Percentiles rank a stretch among this genome's conserved stretches.
Evolutionary conservation across 345 rosid species (phyloP).

Genomic region (Salix udensis): DNA sequence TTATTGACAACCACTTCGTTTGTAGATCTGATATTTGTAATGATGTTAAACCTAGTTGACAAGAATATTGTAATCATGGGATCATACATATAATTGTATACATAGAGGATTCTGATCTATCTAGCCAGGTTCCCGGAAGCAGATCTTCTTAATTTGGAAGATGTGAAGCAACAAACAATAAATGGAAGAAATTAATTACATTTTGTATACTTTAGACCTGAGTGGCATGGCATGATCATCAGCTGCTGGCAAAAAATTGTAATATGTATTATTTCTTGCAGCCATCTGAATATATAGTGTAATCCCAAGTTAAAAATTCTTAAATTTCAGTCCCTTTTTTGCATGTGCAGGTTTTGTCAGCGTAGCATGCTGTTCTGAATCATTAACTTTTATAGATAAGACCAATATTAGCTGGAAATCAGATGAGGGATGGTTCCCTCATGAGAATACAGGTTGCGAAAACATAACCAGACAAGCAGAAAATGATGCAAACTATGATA

Average conservation of each 20-base stretch:
- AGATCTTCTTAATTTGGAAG: background rate
- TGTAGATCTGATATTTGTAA: background rate
- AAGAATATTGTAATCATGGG: background rate
- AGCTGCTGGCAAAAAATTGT: background rate
- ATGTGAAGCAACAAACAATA: background rate
- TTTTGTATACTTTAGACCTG: background rate
- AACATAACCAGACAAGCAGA: slow-evolving; percentile 14
- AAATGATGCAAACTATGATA: slow-evolving; percentile 17
- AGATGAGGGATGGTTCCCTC: slow-evolving; percentile 39
- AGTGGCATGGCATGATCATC: background rate
- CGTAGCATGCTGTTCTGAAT: slow-evolving; percentile 51
- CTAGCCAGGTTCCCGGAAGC: background rate
- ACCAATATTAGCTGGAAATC: slow-evolving; percentile 32
- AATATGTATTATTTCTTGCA: background rate
- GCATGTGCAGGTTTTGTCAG: slow-evolving; percentile 46
- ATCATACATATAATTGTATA: background rate
- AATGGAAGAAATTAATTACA: background rate
- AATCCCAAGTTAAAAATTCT: background rate
- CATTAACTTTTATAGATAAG: slow-evolving; percentile 19
- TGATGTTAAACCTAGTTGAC: background rate
- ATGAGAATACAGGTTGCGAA: slow-evolving; percentile 23
- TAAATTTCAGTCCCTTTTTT: no score
- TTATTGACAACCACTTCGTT: no score
- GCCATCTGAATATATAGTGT: background rate
- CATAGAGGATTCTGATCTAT: background rate